phyloP scores from a whole-genome alignment of 257 asterid species.

The Capsicum baccatum region DNA sequence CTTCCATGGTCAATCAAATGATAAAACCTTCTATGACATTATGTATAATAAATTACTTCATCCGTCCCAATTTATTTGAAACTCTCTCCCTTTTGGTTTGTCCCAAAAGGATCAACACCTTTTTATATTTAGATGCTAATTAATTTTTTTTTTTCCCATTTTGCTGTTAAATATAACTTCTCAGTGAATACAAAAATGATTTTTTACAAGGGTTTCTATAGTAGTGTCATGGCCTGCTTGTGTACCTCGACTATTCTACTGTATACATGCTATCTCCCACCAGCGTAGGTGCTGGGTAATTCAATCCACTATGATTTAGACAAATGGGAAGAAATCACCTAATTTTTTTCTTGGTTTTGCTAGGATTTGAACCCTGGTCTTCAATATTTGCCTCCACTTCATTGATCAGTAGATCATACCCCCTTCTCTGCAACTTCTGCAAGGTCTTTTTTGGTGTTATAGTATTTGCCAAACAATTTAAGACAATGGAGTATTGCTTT shows the following conservation, averaged over 20 bases:
- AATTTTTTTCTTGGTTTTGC: not conserved
- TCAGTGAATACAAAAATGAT: not conserved
- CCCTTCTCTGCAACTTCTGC: not conserved
- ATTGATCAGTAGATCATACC: not conserved
- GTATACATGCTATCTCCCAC: not conserved
- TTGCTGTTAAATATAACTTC: constrained; percentile 14
- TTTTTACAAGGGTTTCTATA: not conserved
- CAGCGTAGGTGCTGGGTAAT: not conserved
- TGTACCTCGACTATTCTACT: not conserved
- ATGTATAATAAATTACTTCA: not conserved
- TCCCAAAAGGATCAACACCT: not conserved
- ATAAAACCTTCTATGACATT: not conserved
- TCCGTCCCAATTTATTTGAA: not conserved
- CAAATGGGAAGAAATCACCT: not conserved
- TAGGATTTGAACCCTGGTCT: not conserved
- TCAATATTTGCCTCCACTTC: not conserved
- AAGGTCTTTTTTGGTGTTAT: not conserved
- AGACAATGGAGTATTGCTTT: not conserved
- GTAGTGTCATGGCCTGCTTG: not conserved
- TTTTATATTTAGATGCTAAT: constrained; percentile 9
- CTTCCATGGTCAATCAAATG: constrained; percentile 18
- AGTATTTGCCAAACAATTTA: not conserved
- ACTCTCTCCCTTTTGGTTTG: not conserved
- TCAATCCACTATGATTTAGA: not conserved
- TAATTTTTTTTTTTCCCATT: constrained; percentile 5